Evolutionary conservation across 305 asterid genomes (phyloP).

Genomic region (Solanum hybrid): DNA sequence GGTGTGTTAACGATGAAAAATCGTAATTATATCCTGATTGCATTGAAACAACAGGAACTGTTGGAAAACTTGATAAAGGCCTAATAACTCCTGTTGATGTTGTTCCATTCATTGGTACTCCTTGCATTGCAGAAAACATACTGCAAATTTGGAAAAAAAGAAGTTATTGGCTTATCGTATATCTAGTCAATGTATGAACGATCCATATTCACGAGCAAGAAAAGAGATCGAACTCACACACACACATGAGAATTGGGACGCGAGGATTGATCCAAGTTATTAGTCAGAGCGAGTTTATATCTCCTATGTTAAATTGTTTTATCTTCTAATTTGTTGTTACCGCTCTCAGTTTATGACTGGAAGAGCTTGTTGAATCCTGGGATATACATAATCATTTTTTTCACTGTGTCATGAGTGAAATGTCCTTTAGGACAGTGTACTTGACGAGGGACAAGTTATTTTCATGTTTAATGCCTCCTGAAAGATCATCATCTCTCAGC

Average conservation of each 20-base stretch:
- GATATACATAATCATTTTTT: background rate
- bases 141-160: background rate
- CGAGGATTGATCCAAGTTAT: background rate
- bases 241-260: background rate
- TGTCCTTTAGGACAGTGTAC: background rate
- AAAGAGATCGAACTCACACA: background rate
- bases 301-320: background rate
- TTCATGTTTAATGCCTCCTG: background rate
- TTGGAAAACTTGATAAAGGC: background rate
- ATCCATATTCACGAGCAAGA: background rate
- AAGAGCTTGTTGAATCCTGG: background rate
- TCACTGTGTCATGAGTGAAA: background rate
- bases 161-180: background rate
- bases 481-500: background rate
- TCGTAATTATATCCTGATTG: constrained; percentile 4
- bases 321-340: background rate
- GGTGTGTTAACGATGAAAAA: constrained; percentile 4
- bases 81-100: constrained; percentile 5
- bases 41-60: background rate
- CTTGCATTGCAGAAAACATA: background rate
- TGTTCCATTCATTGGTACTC: background rate
- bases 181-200: background rate
- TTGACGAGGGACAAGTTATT: background rate
- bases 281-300: background rate
- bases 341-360: background rate